Base-by-base conservation (phyloP, 2,329 filamentous ascomycete species). In the Xylariaceae sp. region DNA sequence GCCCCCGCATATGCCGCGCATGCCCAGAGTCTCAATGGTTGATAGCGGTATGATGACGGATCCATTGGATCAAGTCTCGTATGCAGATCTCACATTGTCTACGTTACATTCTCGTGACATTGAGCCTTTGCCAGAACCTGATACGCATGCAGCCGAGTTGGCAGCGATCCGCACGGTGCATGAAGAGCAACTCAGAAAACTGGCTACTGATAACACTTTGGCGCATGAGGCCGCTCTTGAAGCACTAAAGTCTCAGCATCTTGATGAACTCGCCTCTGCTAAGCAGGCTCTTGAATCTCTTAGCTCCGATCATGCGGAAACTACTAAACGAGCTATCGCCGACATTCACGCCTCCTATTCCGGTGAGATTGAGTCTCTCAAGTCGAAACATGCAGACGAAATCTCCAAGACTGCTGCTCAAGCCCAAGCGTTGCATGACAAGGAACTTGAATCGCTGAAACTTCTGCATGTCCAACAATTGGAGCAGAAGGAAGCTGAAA, bases 31-130 rank as follows among this genome's bases (percentile, higher is more conserved):
- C 7, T 74, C 80, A 37, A 87, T 86, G 83, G 78, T 86, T 8
- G 83, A 87, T 63, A 80, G 77, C 42, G 77, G 80, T 30, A 81
- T 80, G 67, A 85, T 87, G 80, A 87, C 84, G 0, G 84, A 87
- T 5, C 78, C 82, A 1, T 74, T 85, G 1, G 52, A 53, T 17
- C 62, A 64, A 15, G 17, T 61, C 9, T n/a, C 59, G 34, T 50
- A 60, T 5, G 54, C 60, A 23, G 67, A 71, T 0, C 71, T 82
- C 35, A 75, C 69, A 49, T 69, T 82, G 42, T 82, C 81, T 1
- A 66, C 62, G 1, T 76, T 83, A 15, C 74, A 77, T 44, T 71
- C 73, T 1, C 74, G 82, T 66, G 64, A 73, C 49, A 72, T 82
- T 13, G 75, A 78, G 30, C 64, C 69, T 55, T 53, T 65, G 5